A percentile compares a stretch with the other conserved stretches of the same genome.
These are phyloP conservation scores for Diplodia intermedia DNA, from an alignment of 2,329 filamentous ascomycete species.

Conservation along the genomic window DNA sequence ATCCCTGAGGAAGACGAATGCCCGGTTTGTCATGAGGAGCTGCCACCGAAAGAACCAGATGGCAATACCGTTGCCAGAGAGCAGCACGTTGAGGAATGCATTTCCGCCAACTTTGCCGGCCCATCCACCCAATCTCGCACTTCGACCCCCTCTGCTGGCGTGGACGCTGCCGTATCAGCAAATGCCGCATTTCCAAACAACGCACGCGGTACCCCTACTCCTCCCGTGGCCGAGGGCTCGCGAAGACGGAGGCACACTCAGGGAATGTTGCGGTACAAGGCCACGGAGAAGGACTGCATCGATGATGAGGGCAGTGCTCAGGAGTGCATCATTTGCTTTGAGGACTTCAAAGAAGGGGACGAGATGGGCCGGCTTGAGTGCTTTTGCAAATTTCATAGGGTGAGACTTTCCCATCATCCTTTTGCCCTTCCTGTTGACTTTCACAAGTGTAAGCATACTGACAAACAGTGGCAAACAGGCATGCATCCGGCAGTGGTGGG, in stretches of 20 bases:
- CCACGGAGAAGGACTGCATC: slow-evolving; percentile 69
- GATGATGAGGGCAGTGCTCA: slow-evolving; percentile 59
- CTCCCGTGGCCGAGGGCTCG: slow-evolving; percentile 22
- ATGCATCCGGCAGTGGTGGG: slow-evolving; percentile 68
- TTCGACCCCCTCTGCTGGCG: slow-evolving; percentile 10
- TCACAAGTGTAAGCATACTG: neutral
- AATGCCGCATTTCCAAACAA: neutral
- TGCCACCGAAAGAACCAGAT: slow-evolving; percentile 60
- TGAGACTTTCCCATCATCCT: slow-evolving; percentile 35
- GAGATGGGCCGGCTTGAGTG: slow-evolving; percentile 67
- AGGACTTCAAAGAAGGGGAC: slow-evolving; percentile 67
- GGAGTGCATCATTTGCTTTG: slow-evolving; percentile 70
- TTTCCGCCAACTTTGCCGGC: slow-evolving; percentile 40
- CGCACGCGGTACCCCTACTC: slow-evolving; percentile 1
- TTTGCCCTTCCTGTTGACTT: slow-evolving; percentile 19
- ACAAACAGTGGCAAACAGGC: slow-evolving; percentile 37
- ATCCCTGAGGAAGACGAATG: slow-evolving; percentile 76
- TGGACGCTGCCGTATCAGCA: slow-evolving; percentile 12
- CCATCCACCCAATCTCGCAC: slow-evolving; percentile 12
- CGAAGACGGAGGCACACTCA: slow-evolving; percentile 24
- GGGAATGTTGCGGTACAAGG: slow-evolving; percentile 60
- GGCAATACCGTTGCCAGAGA: slow-evolving; percentile 52
- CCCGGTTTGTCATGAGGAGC: slow-evolving; percentile 75
- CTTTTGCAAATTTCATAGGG: slow-evolving; percentile 68
- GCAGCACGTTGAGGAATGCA: slow-evolving; percentile 54